Base-by-base conservation (phyloP, 2,329 filamentous ascomycete genomes). In the Aaosphaeria pasadenensis region DNA sequence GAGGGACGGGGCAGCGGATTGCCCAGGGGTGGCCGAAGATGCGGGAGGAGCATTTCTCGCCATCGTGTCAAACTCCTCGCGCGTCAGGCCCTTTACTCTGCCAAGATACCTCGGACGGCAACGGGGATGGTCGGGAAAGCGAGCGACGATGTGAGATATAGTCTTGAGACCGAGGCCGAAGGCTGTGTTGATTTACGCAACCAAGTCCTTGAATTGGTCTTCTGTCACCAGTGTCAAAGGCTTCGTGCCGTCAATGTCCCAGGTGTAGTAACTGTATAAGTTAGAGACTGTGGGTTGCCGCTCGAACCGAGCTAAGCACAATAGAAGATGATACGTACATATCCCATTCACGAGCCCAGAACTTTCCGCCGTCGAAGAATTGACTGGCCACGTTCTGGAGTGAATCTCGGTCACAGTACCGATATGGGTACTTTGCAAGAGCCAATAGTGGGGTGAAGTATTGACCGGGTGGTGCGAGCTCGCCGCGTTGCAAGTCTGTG, bases 91-190 rank as follows among this genome's bases (percentile, higher is more conserved):
- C 17, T 24, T 24, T 2, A 24, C 17, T 38, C 74, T 77, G 2
- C 85, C 84, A 5, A 94, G 72, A 59, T 84, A 91, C 39, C 83
- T 79, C 4, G 91, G 90, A 6, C 78, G 76, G 4, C 85, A 84
- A 5, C 79, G 81, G 4, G 77, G 77, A 32, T 81, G 77, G 30
- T 81, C 60, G 1, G 77, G 77, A 60, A 95, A 94, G 7, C 71
- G 71, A 48, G 87, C 67, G 39, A 79, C 67, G 49, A 94, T 86
- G 1, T 78, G 50, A 38, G 63, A 74, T 0, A 87, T 87, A 42
- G 95, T 81, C 1, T 66, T 67, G 11, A 92, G 73, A 0, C 67
- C 58, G 5, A 76, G 63, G 3, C 86, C 75, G 39, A 82, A 76
- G 1, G 66, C 62, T 1, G 60, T 39, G 61, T 90, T 91, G 65